Evolutionary conservation across 306 rosid species (phyloP), one percentile per base, ranked within the genome.

Genomic region (Begonia loranthoides): DNA sequence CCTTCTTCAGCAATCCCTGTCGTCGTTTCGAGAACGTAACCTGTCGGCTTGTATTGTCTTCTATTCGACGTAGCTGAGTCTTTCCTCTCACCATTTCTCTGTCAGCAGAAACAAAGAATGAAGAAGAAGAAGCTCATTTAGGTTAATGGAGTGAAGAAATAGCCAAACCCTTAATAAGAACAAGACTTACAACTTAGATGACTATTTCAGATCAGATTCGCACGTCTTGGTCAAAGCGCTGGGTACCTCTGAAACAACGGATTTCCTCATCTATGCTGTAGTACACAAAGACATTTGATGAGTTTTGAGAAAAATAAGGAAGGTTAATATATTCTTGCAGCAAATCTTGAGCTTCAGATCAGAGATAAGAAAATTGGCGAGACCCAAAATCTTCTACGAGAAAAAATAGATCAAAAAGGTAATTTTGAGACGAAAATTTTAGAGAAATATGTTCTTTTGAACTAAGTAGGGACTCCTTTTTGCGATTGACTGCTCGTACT

Each of bases 21-120:
- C 89, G 65, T 17, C 97, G 54, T 75, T 88, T 88, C 13, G 89
- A 88, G 62, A 88, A 88, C 10, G 97, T 84, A 0, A 88, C 95
- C 44, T 88, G 95, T 8, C 97, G 64, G 62, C 87, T 88, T n/a
- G 95, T 81, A n/a, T 93, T 71, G 65, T 88, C 84, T 65, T 84
- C 97, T 66, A 84, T 88, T 51, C 80, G 72, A 73, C 73, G 72
- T 89, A 88, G 69, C 67, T 88, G 79, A 33, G 97, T 88, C 70
- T 88, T 88, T 1, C 97, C 95, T 67, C 97, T 72, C 69, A 79
- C 97, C 97, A 88, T 88, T 60, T 68, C 41, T 59, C n/a, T 43
- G 13, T 43, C 15, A 41, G n/a, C n/a, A 10, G n/a, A 43, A n/a
- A 12, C 15, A 11, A 43, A 43, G 47, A 43, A 10, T 1, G 47